These are phyloP conservation scores for Plasmodium vinckei DNA, from an alignment of 169 alveolate species.

Conservation along the genomic window DNA sequence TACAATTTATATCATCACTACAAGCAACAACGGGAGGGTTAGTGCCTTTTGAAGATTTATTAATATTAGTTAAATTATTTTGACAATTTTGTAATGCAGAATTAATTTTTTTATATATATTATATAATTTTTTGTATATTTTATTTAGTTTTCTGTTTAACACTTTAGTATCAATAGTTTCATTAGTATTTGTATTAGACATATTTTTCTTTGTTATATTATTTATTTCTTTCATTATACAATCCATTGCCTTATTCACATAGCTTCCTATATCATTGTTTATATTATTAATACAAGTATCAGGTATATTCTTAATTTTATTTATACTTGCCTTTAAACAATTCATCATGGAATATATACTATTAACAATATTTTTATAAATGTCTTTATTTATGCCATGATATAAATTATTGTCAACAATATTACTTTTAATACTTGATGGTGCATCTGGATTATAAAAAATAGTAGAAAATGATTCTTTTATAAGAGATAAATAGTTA, in stretches of 20 bases:
- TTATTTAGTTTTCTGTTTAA: constrained; percentile 29
- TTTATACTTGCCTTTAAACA: constrained; percentile 11
- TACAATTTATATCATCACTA: background rate
- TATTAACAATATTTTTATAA: constrained; percentile 15
- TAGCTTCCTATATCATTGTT: constrained; percentile 8
- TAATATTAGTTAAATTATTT: constrained; percentile 2
- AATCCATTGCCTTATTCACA: constrained; percentile 13
- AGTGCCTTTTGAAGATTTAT: background rate
- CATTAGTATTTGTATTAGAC: background rate
- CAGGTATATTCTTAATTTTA: constrained; percentile 4
- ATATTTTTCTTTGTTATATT: constrained; percentile 6
- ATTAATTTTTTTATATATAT: constrained; percentile 44
- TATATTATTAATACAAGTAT: constrained; percentile 6
- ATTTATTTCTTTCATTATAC: constrained; percentile 27
- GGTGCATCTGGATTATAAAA: constrained; percentile 17
- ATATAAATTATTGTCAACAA: constrained; percentile 2
- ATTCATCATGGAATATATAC: constrained; percentile 45
- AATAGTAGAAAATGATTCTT: constrained; percentile 34
- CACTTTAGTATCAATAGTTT: background rate
- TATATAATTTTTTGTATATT: constrained; percentile 25
- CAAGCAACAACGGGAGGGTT: background rate
- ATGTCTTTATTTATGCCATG: constrained; percentile 10
- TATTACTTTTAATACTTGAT: constrained; percentile 7
- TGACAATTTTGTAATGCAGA: constrained; percentile 9
- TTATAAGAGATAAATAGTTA: constrained; percentile 16